Evolutionary conservation across 2,329 filamentous ascomycete genomes (phyloP), one percentile per base, ranked within the genome.

Genomic region (Colletotrichum brevisporum): DNA sequence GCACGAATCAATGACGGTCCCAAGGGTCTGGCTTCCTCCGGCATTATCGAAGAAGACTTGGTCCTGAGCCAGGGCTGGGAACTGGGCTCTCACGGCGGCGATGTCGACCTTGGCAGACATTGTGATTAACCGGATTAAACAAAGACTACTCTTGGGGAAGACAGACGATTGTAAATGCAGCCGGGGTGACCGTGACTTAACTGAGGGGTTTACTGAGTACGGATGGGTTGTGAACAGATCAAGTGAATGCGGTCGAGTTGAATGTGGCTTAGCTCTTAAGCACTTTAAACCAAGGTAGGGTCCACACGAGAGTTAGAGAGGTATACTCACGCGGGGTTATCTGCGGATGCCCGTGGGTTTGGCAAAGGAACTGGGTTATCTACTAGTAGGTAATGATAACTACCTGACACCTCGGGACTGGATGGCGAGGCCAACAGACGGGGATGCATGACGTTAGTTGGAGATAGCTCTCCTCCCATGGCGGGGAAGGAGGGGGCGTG

Each of bases 21-120:
- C 88, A 4, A 95, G 81, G 1, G 89, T 85, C 75, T 95, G 92
- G 75, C 89, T 93, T 45, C 92, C 92, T 18, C 92, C 92, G 12
- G 92, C 93, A 76, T 95, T 95, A 76, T 95, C 92, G 72, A 95
- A 87, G 77, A 88, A 94, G 57, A 94, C 84, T 75, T 94, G 91
- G 54, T 89, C 83, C 69, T 89, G 85, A 48, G 85, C 80, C 47
- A 95, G 79, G 15, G 92, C 91, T 41, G 92, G 92, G 81, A 95
- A 95, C 62, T 86, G 83, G 70, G 84, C 82, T 69, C 90, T 85
- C 36, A 87, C 84, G 56, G 82, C 80, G 9, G 83, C 75, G 56
- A 93, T 83, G 73, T 91, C 83, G 36, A 65, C 41, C 18, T 59
- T 51, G 21, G 52, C 21, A 39, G 65, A 43, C 69, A 71, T 71